Base-by-base conservation (phyloP, 768 basidiomycete species). In the Stropharia rugosoannulata region DNA sequence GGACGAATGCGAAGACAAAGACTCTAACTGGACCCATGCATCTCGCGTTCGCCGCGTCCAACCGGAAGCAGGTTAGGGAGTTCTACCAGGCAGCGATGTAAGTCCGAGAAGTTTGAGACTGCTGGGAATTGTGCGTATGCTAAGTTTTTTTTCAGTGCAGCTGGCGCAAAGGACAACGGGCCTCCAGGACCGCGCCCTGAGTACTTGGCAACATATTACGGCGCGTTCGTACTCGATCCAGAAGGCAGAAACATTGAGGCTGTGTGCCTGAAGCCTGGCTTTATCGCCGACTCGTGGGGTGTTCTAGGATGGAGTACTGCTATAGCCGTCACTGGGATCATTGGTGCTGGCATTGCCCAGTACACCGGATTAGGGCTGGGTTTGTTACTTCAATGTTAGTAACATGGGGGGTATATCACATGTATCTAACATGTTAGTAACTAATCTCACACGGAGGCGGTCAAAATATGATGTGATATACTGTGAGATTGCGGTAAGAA, bases 201-300 rank as follows among this genome's bases (percentile, higher is more conserved):
- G 9, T 66, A 66, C 53, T 58, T 59, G 15, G 38, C 58, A 9
- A 61, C 56, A 18, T 66, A 69, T 52, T 69, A 69, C 35, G 66
- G 57, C 2, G 68, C 68, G 9, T 69, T 63, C 42, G 60, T 69
- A 11, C 46, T 61, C 32, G 66, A 69, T 22, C 55, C 65, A 2
- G 68, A 67, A 38, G 68, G 66, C 9, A 55, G 65, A 41, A 69
- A 69, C 55, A 62, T 66, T 48, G 66, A 69, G 56, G 68, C 60
- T 6, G 62, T 64, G 9, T 65, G 63, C 59, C 16, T 66, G 13
- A 62, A 56, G 51, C 60, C 62, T 12, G 62, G 37, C 19, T 63
- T 61, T 36, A 58, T 57, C 39, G 61, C 56, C 9, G 66, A 65
- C 18, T 54, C 57, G 15, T 61, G 64, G 64, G 55, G 62, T 11